Evolutionary conservation across 2,329 filamentous ascomycete species (phyloP).

Genomic region (Metarhizium anisopliae): DNA sequence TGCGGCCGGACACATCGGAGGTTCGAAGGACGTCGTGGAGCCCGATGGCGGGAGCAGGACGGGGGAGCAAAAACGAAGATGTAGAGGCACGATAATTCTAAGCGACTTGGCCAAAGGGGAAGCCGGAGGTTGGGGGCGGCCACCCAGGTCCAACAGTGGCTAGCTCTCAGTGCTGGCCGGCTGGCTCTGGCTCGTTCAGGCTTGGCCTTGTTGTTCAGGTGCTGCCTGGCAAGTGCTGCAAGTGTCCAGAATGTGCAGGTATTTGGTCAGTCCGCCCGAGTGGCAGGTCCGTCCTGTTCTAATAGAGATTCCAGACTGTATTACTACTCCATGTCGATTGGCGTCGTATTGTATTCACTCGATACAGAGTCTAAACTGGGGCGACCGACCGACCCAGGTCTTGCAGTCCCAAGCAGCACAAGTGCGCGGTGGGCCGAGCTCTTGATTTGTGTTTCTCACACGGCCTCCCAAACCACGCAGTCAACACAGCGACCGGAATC

Average conservation of each 20-base stretch:
- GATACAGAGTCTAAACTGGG: neutral
- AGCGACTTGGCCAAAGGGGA: neutral
- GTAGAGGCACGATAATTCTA: neutral
- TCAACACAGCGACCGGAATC: no score
- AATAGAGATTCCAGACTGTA: neutral
- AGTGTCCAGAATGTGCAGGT: neutral
- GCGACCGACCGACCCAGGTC: neutral
- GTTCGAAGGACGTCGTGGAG: neutral
- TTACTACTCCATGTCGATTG: neutral
- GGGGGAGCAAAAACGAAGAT: neutral
- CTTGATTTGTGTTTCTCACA: no score
- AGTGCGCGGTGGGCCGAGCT: no score
- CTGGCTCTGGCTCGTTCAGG: neutral
- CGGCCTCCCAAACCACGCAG: no score
- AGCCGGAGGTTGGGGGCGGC: slow-evolving; percentile 1
- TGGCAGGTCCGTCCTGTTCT: no score
- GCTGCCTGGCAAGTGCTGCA: neutral
- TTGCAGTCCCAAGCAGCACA: neutral
- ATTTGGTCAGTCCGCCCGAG: no score
- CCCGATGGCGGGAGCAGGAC: slow-evolving; percentile 1
- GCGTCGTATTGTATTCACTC: neutral
- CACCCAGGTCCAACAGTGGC: neutral
- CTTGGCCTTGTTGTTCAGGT: neutral
- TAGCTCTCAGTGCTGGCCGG: neutral
- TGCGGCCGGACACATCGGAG: slow-evolving; percentile 24